phyloP scores from a whole-genome alignment of 345 rosid species.

The Erodium maritimum region DNA sequence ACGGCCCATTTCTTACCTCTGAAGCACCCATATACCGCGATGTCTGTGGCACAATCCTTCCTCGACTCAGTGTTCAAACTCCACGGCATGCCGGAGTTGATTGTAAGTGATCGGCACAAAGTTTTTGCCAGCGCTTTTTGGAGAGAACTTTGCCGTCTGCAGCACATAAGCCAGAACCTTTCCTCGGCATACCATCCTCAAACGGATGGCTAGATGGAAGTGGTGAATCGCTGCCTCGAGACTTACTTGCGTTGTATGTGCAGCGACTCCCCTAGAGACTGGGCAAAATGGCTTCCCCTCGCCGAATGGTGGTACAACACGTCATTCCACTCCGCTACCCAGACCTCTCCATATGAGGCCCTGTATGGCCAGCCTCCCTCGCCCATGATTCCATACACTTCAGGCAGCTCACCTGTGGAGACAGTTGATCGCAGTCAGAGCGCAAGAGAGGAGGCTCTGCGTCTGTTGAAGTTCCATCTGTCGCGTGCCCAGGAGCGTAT shows the following conservation, averaged over 20 bases:
- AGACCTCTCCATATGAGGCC: background rate
- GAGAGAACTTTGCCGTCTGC: too few relatives aligned
- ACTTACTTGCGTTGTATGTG: background rate
- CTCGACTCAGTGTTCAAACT: background rate
- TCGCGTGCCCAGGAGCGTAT: background rate
- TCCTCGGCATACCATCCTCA: too few relatives aligned
- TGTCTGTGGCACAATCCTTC: background rate
- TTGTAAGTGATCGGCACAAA: background rate
- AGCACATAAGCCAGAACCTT: too few relatives aligned
- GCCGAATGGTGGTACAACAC: constrained; percentile 7
- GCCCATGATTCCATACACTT: background rate
- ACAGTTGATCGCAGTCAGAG: background rate
- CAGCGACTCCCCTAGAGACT: background rate
- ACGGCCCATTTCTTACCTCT: too few relatives aligned
- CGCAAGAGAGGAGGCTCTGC: background rate
- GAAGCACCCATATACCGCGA: too few relatives aligned
- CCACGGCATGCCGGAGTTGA: constrained; percentile 1
- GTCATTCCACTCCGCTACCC: background rate
- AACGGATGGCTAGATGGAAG: constrained; percentile 4
- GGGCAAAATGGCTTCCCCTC: constrained; percentile 1
- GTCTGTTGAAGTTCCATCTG: background rate
- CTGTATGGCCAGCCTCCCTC: background rate
- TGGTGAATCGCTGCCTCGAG: background rate
- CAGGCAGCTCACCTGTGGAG: background rate
- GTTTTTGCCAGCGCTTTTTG: background rate